A percentile compares a stretch with the other conserved stretches of the same genome.
phyloP scores from a whole-genome alignment of 129 eudicot species.

The Arctium lappa region DNA sequence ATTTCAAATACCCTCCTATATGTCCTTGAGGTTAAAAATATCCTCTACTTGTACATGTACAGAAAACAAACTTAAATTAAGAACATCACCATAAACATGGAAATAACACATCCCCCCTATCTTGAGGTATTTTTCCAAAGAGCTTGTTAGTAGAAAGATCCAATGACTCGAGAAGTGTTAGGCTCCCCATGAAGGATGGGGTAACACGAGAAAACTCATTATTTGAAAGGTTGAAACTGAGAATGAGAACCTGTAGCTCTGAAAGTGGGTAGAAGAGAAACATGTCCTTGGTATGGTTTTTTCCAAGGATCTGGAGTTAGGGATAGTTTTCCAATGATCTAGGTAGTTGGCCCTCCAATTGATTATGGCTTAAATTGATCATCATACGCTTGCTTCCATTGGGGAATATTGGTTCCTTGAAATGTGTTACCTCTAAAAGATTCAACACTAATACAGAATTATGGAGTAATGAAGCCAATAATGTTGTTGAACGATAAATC shows the following conservation, averaged over 20 bases:
- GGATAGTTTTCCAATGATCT: slow-evolving; percentile 17
- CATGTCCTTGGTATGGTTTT: slow-evolving; percentile 14
- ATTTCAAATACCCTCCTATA: too few relatives aligned
- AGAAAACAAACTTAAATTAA: too few relatives aligned
- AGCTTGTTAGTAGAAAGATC: slow-evolving; percentile 33
- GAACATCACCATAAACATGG: too few relatives aligned
- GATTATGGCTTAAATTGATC: slow-evolving; percentile 18
- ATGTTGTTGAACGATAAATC: neutral
- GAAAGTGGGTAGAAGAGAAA: slow-evolving; percentile 17
- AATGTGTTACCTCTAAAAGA: slow-evolving; percentile 13
- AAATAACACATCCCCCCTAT: neutral
- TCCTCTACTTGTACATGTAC: too few relatives aligned
- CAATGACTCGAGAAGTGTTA: slow-evolving; percentile 19
- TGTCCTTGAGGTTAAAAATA: too few relatives aligned
- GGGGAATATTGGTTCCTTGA: slow-evolving; percentile 17
- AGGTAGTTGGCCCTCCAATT: slow-evolving; percentile 19
- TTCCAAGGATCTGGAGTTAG: slow-evolving; percentile 17
- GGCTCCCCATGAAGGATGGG: neutral
- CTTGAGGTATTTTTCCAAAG: slow-evolving; percentile 27
- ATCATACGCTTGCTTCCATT: neutral
- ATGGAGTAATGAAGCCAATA: slow-evolving; percentile 22
- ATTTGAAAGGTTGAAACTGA: slow-evolving; percentile 31
- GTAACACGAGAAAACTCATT: slow-evolving; percentile 19
- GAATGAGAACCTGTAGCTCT: neutral
- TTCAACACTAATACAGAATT: slow-evolving; percentile 9